Conservation (phyloP, 192 early-diverging fungal species). For the Coemansia sp. region DNA sequence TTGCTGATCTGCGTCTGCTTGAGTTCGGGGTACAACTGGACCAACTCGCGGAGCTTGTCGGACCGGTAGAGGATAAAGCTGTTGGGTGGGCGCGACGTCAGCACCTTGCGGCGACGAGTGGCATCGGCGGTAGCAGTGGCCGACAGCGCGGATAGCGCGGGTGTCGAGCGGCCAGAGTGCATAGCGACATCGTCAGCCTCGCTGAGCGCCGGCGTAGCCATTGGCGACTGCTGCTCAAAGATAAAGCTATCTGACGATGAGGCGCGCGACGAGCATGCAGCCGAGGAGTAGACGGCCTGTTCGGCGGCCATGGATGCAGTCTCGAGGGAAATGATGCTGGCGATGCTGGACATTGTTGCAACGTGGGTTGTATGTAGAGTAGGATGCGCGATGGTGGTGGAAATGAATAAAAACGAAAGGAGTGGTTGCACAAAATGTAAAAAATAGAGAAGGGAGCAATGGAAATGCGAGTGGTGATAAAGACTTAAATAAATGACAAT, state of each 20-base stretch:
- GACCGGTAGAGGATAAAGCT: constrained; percentile 54
- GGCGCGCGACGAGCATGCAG: constrained; percentile 14
- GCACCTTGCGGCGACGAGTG: constrained; percentile 48
- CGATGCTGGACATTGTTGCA: constrained; percentile 42
- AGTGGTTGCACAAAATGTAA: neutral
- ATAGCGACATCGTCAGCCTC: constrained; percentile 12
- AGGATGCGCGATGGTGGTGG: neutral
- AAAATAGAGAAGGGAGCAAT: constrained; percentile 1
- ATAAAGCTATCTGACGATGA: constrained; percentile 32
- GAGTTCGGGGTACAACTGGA: constrained; percentile 40
- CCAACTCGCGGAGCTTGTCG: constrained; percentile 52
- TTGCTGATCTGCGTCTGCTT: constrained; percentile 56
- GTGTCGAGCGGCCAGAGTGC: constrained; percentile 24
- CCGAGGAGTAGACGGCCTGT: constrained; percentile 15
- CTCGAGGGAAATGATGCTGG: constrained; percentile 42
- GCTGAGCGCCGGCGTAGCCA: constrained; percentile 15
- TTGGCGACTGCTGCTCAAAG: constrained; percentile 18
- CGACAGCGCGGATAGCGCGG: constrained; percentile 18
- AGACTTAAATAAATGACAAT: neutral
- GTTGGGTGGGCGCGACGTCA: constrained; percentile 54
- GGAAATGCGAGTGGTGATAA: neutral
- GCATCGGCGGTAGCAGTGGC: constrained; percentile 27
- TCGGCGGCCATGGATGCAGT: constrained; percentile 17
- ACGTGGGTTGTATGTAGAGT: constrained; percentile 8
- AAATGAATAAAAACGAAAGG: neutral